phyloP scores from a whole-genome alignment of 805 yeast genomes.

The Kodamaea kakaduensis region DNA sequence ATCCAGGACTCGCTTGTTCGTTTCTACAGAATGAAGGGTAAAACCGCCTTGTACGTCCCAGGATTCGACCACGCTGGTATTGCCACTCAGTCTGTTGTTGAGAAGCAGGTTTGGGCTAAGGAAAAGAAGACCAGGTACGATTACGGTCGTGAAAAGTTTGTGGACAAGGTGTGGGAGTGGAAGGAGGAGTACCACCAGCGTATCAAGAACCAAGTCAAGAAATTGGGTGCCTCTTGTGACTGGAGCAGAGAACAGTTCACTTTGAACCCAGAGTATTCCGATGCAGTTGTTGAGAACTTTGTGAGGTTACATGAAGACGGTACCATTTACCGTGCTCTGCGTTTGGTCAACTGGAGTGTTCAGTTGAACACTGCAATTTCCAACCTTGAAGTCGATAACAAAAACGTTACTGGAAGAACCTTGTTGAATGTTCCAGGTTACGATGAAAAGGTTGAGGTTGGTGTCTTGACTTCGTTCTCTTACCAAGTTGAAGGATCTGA shows the following conservation, averaged over 20 bases:
- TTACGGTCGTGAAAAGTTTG: conserved; percentile 85
- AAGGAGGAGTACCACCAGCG: conserved; percentile 86
- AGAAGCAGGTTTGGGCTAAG: conserved; percentile 87
- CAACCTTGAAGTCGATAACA: conserved; percentile 93
- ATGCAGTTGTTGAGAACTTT: conserved; percentile 87
- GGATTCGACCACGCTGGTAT: conserved; percentile 99
- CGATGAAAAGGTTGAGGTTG: conserved; percentile 87
- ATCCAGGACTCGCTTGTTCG: conserved; percentile 92
- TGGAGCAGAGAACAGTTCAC: conserved; percentile 96
- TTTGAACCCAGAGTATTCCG: conserved; percentile 68
- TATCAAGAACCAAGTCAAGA: conserved; percentile 78
- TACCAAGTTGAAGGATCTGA: conserved; percentile 82
- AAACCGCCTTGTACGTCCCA: conserved; percentile 87
- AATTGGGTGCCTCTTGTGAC: conserved; percentile 94
- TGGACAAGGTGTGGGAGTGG: conserved; percentile 96
- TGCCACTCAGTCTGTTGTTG: conserved; percentile 97
- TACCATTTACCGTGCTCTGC: conserved; percentile 85
- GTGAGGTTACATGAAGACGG: conserved; percentile 92
- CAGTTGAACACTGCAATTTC: conserved; percentile 93
- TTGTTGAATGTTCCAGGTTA: conserved; percentile 83
- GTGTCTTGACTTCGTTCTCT: conserved; percentile 94
- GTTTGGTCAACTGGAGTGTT: conserved; percentile 96
- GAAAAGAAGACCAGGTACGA: conserved; percentile 92
- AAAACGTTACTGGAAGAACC: conserved; percentile 81
- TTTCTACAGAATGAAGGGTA: conserved; percentile 95